These are phyloP conservation scores for Jamesozyma spencerorum DNA, from an alignment of 805 yeast genomes.

Conservation along the genomic window DNA sequence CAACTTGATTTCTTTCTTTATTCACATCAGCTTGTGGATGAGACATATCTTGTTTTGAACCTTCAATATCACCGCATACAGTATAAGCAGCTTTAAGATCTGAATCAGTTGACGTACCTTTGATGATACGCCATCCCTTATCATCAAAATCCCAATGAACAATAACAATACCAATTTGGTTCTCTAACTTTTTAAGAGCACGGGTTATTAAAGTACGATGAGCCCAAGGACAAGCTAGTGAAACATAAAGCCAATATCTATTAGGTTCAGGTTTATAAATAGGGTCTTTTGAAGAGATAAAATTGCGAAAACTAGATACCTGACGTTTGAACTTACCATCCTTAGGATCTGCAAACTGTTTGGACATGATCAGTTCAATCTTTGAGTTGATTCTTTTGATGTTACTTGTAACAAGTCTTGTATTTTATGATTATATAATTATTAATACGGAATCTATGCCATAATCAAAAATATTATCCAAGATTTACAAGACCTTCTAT, in stretches of 20 bases:
- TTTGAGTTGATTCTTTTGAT: too few species aligned
- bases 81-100: slow-evolving; percentile 1
- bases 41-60: slow-evolving; percentile 4
- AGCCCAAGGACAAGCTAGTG: slow-evolving; percentile 93
- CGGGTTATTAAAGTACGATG: slow-evolving; percentile 73
- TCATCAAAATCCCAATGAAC: slow-evolving; percentile 88
- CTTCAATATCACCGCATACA: slow-evolving; percentile 15
- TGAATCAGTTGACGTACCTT: background rate
- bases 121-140: slow-evolving; percentile 75
- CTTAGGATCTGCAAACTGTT: slow-evolving; percentile 27
- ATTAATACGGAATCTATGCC: too few species aligned
- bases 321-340: slow-evolving; percentile 51
- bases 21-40: slow-evolving; percentile 10
- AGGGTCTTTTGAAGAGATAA: slow-evolving; percentile 44
- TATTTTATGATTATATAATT: too few species aligned
- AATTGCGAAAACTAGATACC: slow-evolving; percentile 52
- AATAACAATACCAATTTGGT: slow-evolving; percentile 56
- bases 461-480: too few species aligned
- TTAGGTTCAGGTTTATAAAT: slow-evolving; percentile 63
- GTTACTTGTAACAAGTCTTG: too few species aligned
- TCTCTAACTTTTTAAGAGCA: slow-evolving; percentile 58
- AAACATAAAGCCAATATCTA: slow-evolving; percentile 81
- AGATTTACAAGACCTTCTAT: too few species aligned
- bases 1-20: slow-evolving; percentile 16
- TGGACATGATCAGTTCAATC: slow-evolving; percentile 20